Evolutionary conservation across 805 yeast species (phyloP).

Genomic region (Candida ficus): DNA sequence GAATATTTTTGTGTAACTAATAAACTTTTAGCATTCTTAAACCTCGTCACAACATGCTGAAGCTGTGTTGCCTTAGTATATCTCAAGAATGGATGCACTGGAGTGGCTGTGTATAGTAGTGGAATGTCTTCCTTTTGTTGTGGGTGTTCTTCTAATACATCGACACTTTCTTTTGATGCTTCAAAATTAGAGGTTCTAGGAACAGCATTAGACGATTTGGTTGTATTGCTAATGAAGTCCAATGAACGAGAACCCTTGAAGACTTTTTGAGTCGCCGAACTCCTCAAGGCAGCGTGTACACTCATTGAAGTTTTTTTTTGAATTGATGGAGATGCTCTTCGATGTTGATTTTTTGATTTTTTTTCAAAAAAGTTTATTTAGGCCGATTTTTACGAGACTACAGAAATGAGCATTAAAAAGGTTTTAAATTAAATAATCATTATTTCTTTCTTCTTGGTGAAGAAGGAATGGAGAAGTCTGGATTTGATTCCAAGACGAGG

Average conservation of each 20-base stretch:
- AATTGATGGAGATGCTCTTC: too few relatives aligned
- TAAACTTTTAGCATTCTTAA: background rate
- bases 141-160: background rate
- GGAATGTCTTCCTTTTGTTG: background rate
- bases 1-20: background rate
- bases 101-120: background rate
- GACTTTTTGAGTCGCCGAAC: conserved; percentile 10
- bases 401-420: too few relatives aligned
- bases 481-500: conserved; percentile 1
- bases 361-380: too few relatives aligned
- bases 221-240: conserved; percentile 9
- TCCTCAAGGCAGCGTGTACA: too few relatives aligned
- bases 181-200: too few relatives aligned
- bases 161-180: background rate
- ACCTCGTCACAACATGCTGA: background rate
- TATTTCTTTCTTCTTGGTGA: conserved; percentile 1
- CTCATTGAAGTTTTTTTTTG: too few relatives aligned
- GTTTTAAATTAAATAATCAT: too few relatives aligned
- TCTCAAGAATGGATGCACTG: conserved; percentile 6
- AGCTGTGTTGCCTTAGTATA: background rate
- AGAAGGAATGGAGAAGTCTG: conserved; percentile 3
- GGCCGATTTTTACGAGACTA: too few relatives aligned
- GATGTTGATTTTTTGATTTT: too few relatives aligned
- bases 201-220: conserved; percentile 1
- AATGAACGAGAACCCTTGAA: conserved; percentile 9